Percentiles rank a stretch among this genome's conserved stretches.
Conservation (phyloP, 441 rosid species). For the Kokia cookei region DNA sequence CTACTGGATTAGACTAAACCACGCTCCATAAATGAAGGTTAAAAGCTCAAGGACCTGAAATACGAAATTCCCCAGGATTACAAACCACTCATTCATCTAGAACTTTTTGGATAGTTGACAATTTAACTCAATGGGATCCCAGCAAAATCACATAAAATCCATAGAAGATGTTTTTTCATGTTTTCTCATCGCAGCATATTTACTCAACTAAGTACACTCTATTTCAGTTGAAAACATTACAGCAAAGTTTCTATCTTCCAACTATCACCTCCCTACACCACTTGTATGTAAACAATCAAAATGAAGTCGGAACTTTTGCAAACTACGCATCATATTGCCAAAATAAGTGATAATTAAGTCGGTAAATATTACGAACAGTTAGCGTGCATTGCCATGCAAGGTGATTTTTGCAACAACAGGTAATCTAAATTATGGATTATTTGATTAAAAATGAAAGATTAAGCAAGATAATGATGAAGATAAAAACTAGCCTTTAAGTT, state of each 20-base stretch:
- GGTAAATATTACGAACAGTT: constrained; percentile 31
- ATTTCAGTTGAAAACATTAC: not conserved
- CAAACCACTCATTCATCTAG: not conserved
- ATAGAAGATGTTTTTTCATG: not conserved
- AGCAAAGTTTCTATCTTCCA: not conserved
- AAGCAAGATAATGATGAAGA: not conserved
- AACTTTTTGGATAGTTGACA: not conserved
- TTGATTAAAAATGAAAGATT: not conserved
- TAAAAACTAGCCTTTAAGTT: constrained; percentile 54
- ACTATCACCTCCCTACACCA: not conserved
- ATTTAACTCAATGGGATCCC: not conserved
- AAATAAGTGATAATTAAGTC: not conserved
- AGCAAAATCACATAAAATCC: not conserved
- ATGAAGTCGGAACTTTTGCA: not conserved
- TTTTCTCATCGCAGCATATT: not conserved
- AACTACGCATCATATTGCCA: not conserved
- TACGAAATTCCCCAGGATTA: not conserved
- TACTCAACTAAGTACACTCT: not conserved
- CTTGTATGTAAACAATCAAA: not conserved
- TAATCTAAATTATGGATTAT: not conserved
- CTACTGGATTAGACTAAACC: not conserved
- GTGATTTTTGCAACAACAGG: not conserved
- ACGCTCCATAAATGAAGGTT: not conserved
- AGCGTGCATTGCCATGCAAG: constrained; percentile 3
- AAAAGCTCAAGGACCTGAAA: not conserved